Evolutionary conservation across 2,329 filamentous ascomycete species (phyloP).

Genomic region (Diaporthe sp.): DNA sequence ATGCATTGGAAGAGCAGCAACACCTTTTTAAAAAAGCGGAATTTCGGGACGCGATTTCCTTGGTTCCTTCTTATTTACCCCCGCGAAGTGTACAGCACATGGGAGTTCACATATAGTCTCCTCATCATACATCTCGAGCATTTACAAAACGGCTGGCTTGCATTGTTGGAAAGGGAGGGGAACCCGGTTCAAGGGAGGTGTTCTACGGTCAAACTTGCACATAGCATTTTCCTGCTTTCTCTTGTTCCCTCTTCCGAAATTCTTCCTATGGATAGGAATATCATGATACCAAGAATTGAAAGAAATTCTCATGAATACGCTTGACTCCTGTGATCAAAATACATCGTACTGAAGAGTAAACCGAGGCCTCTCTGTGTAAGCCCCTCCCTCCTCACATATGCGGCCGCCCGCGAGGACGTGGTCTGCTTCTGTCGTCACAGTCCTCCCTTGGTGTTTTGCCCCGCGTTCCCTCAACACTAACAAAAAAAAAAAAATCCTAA

Average conservation of each 20-base stretch:
- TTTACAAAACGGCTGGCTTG: slow-evolving; percentile 40
- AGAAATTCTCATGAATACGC: slow-evolving; percentile 10
- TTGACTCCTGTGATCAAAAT: neutral
- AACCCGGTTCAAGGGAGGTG: slow-evolving; percentile 11
- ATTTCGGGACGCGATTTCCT: slow-evolving; percentile 12
- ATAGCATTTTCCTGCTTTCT: slow-evolving; percentile 31
- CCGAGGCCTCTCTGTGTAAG: neutral
- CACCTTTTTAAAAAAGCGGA: neutral
- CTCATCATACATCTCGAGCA: slow-evolving; percentile 30
- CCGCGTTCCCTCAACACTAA: neutral
- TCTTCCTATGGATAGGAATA: slow-evolving; percentile 20
- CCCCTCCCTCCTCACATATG: neutral
- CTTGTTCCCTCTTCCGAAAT: neutral
- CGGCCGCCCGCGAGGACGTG: neutral
- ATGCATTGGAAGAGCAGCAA: slow-evolving; percentile 29
- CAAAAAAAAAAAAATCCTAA: neutral
- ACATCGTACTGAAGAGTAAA: neutral
- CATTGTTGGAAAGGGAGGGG: slow-evolving; percentile 31
- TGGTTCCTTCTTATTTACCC: slow-evolving; percentile 16
- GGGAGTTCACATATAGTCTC: neutral
- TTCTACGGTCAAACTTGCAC: slow-evolving; percentile 31
- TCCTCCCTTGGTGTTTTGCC: neutral
- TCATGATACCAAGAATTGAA: slow-evolving; percentile 42
- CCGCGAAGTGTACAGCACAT: slow-evolving; percentile 29
- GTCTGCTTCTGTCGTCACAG: neutral